Conservation (phyloP, 2,329 filamentous ascomycete species). For the Penicillium verrucosum region DNA sequence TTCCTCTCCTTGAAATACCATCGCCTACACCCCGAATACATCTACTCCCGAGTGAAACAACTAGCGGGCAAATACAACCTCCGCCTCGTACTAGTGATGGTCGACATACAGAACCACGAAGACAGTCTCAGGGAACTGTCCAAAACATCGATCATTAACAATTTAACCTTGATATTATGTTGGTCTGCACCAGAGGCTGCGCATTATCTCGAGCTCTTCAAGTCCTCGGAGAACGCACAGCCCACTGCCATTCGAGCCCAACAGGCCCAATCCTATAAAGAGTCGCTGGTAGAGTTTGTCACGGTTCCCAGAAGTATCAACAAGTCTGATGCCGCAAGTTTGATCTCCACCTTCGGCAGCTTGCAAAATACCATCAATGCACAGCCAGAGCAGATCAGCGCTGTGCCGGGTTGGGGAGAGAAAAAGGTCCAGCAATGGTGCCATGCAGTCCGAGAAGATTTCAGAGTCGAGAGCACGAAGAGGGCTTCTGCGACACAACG, state of each 20-base stretch:
- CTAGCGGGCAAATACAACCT: conserved; percentile 83
- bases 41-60: conserved; percentile 85
- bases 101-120: conserved; percentile 93
- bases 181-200: conserved; percentile 94
- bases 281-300: conserved; percentile 86
- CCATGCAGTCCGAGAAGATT: conserved; percentile 77
- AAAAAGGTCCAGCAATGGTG: conserved; percentile 90
- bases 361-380: conserved; percentile 84
- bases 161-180: conserved; percentile 85
- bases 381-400: conserved; percentile 74
- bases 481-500: conserved; percentile 45
- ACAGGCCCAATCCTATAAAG: conserved; percentile 77
- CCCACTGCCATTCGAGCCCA: conserved; percentile 77
- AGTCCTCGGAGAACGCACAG: conserved; percentile 86
- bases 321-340: conserved; percentile 85
- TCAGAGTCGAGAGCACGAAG: conserved; percentile 70
- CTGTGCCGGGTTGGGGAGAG: conserved; percentile 91
- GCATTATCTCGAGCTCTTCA: conserved; percentile 91
- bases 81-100: conserved; percentile 81
- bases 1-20: conserved; percentile 97
- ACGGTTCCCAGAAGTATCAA: conserved; percentile 88
- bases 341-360: conserved; percentile 91
- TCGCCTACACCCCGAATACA: conserved; percentile 93
- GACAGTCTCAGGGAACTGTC: conserved; percentile 83
- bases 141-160: conserved; percentile 89